These are phyloP conservation scores for Quillaja saponaria DNA, from an alignment of 306 rosid genomes.

Conservation along the genomic window DNA sequence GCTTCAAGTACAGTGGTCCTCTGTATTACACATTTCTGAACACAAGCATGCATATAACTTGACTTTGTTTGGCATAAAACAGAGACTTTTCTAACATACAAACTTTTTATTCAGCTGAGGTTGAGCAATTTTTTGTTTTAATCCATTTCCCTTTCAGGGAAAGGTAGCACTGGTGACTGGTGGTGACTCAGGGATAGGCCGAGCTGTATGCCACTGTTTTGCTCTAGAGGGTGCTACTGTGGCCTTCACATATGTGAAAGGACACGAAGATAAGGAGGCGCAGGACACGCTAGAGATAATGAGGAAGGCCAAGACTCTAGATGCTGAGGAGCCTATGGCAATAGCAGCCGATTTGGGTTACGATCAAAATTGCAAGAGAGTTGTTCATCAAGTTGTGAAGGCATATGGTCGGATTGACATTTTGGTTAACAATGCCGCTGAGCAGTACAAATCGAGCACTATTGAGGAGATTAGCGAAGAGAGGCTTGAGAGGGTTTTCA, in stretches of 20 bases:
- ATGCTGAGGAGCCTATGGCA: slow-evolving; percentile 67
- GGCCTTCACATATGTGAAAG: slow-evolving; percentile 74
- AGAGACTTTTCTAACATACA: no score
- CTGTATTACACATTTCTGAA: background rate
- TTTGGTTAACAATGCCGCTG: slow-evolving; percentile 76
- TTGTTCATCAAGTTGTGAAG: slow-evolving; percentile 50
- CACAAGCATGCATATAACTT: background rate
- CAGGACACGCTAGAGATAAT: slow-evolving; percentile 54
- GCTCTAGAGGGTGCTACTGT: slow-evolving; percentile 81
- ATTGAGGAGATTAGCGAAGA: slow-evolving; percentile 71
- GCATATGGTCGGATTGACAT: slow-evolving; percentile 64
- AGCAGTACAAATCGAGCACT: slow-evolving; percentile 50
- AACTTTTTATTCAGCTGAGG: no score
- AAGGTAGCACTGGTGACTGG: slow-evolving; percentile 75
- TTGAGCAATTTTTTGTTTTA: no score
- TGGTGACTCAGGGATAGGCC: slow-evolving; percentile 83
- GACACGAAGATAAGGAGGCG: slow-evolving; percentile 70
- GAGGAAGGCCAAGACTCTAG: slow-evolving; percentile 46
- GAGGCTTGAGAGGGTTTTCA: slow-evolving; percentile 69
- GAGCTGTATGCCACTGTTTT: slow-evolving; percentile 64
- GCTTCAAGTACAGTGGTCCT: slow-evolving; percentile 46
- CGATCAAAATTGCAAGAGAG: slow-evolving; percentile 69
- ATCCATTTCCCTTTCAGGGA: slow-evolving; percentile 44
- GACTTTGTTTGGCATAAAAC: no score
- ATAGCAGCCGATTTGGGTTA: slow-evolving; percentile 68